Conservation (phyloP, 768 basidiomycete genomes). For the Hysterangium stoloniferum region DNA sequence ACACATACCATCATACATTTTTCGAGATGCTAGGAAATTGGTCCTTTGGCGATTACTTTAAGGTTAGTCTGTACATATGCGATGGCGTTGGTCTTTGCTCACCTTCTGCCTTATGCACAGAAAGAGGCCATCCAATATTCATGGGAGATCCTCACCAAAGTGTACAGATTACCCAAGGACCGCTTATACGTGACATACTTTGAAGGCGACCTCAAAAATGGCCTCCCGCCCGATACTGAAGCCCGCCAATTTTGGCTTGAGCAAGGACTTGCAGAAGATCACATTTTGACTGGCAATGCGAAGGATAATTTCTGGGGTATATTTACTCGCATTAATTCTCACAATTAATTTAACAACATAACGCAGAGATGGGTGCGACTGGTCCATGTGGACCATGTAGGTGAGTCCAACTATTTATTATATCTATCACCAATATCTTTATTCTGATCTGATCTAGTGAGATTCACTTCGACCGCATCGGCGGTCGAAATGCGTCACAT, state of each 20-base stretch:
- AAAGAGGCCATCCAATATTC: constrained; percentile 90
- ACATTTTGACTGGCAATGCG: constrained; percentile 87
- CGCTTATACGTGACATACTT: constrained; percentile 97
- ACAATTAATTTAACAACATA: constrained; percentile 4
- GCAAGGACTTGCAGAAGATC: constrained; percentile 83
- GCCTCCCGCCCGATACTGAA: constrained; percentile 82
- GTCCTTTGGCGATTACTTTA: constrained; percentile 99
- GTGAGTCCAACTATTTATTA: constrained; percentile 27
- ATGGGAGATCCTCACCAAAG: constrained; percentile 88
- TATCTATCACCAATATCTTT: not conserved
- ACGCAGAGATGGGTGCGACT: constrained; percentile 94
- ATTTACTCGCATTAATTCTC: constrained; percentile 23
- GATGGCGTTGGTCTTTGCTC: not conserved
- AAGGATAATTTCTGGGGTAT: constrained; percentile 99
- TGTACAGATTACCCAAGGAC: constrained; percentile 84
- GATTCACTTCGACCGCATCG: constrained; percentile 94
- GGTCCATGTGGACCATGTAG: constrained; percentile 98
- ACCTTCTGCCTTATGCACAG: constrained; percentile 32
- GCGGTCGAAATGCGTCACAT: constrained; percentile 89
- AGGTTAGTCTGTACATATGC: constrained; percentile 39
- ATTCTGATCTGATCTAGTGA: constrained; percentile 45
- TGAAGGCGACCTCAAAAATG: constrained; percentile 82
- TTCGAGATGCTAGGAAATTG: constrained; percentile 99
- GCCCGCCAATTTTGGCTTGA: constrained; percentile 82
- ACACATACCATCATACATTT: constrained; percentile 96